Conservation (phyloP, 2,329 filamentous ascomycete species). For the Talaromyces sp. region DNA sequence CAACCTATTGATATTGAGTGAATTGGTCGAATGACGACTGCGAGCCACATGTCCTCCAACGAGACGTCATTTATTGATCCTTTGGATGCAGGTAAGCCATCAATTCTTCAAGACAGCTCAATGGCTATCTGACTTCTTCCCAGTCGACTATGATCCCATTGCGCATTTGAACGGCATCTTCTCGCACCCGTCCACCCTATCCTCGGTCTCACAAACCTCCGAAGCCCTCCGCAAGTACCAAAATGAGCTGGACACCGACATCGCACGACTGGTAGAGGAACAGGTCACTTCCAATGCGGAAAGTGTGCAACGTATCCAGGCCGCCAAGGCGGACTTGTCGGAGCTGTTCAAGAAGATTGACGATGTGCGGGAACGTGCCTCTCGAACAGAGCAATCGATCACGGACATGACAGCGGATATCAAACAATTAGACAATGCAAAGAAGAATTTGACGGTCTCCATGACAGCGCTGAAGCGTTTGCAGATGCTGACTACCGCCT, state of each 20-base stretch:
- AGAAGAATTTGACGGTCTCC: constrained; percentile 90
- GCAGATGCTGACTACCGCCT: constrained; percentile 99
- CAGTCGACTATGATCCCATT: constrained; percentile 85
- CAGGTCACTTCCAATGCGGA: constrained; percentile 84
- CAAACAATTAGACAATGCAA: constrained; percentile 92
- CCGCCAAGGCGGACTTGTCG: constrained; percentile 82
- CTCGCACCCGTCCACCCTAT: constrained; percentile 78
- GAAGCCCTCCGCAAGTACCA: constrained; percentile 69
- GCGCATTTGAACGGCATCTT: constrained; percentile 92
- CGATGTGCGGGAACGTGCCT: constrained; percentile 79
- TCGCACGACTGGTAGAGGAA: constrained; percentile 65
- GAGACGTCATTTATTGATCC: constrained; percentile 37
- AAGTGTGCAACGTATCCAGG: constrained; percentile 85
- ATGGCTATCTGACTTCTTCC: constrained; percentile 11
- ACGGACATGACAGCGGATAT: constrained; percentile 99
- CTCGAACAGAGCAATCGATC: constrained; percentile 91
- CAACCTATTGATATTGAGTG: constrained; percentile 9
- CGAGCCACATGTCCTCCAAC: constrained; percentile 39
- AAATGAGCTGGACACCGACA: constrained; percentile 75
- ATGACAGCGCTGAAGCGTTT: constrained; percentile 97
- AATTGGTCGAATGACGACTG: constrained; percentile 36
- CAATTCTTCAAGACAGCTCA: not conserved
- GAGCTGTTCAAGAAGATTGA: constrained; percentile 94
- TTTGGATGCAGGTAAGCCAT: constrained; percentile 44
- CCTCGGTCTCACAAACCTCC: constrained; percentile 71